A percentile compares a stretch with the other conserved stretches of the same genome.
Evolutionary conservation across 768 basidiomycete species (phyloP).

Genomic region (Paxillus ammoniavirescens): DNA sequence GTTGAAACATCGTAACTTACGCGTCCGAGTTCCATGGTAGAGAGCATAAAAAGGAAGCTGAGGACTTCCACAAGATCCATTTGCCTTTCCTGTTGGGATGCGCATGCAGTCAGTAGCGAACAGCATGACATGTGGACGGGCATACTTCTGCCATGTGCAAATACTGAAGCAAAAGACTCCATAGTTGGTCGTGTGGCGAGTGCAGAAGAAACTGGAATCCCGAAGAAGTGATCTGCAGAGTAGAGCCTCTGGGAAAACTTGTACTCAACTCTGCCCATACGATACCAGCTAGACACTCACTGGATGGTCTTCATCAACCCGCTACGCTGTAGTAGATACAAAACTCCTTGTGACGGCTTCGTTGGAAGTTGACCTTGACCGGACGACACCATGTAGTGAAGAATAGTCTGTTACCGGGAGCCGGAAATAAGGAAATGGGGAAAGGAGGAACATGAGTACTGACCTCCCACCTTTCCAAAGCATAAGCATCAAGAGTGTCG

Average conservation of each 20-base stretch:
- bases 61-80: constrained; percentile 94
- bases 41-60: constrained; percentile 94
- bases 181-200: constrained; percentile 90
- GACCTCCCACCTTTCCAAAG: constrained; percentile 90
- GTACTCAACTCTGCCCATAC: background rate
- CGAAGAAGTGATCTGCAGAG: constrained; percentile 82
- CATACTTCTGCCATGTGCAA: constrained; percentile 80
- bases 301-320: constrained; percentile 78
- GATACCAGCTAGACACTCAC: constrained; percentile 39
- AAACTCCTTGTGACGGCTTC: constrained; percentile 79
- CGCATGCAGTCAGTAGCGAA: constrained; percentile 15
- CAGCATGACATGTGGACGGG: background rate
- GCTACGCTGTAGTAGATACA: constrained; percentile 79
- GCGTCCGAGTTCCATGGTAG: constrained; percentile 91
- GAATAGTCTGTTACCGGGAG: constrained; percentile 64
- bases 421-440: background rate
- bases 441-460: constrained; percentile 14
- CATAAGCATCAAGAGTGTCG: constrained; percentile 73
- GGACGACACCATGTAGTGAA: constrained; percentile 98
- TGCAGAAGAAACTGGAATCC: constrained; percentile 97
- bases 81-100: constrained; percentile 59
- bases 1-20: constrained; percentile 41
- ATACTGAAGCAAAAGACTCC: constrained; percentile 92
- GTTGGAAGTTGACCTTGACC: constrained; percentile 73
- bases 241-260: constrained; percentile 43